Evolutionary conservation across 2,329 filamentous ascomycete genomes (phyloP), one percentile per base, ranked within the genome.

Genomic region (Ascochyta koolunga): DNA sequence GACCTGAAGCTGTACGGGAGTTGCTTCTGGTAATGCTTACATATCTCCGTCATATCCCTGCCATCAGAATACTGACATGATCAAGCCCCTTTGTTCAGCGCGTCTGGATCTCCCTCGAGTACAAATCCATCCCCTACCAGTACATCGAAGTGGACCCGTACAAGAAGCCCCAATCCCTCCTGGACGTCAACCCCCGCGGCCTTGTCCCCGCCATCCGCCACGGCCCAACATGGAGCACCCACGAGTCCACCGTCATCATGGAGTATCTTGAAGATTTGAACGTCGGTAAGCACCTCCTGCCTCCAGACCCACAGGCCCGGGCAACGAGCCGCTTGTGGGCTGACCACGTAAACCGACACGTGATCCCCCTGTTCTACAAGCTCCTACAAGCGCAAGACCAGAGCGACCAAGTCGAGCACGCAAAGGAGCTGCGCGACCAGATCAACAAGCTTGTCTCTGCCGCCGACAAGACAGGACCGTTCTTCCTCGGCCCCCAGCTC

Each of bases 131-230:
- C 8, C 78, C 84, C 32, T 96, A 96, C 69, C 90, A 96, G 70
- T 96, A 96, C 74, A 87, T 91, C 64, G 91, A 96, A 74, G 86
- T 91, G 39, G 89, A 96, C 67, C 89, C 90, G 7, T 92, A 90
- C 69, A 85, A 87, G 62, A 89, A 89, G 58, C 89, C 87, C 1
- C 82, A 87, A 55, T 80, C 85, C 8, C 78, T 93, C 25, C 80
- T 92, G 21, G 89, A 91, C 60, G 85, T 91, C 44, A 93, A 92
- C 62, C 89, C 89, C 2, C 80, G 87, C 47, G 89, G 89, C 1
- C 79, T 90, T 7, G 89, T 96, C 2, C 91, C 91, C 7, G 89
- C 87, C 8, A 81, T 96, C 53, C 82, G 86, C 33, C 88, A 95
- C 71, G 89, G 88, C 10, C 72, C 71, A 50, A 85, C 90, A 58